Evolutionary conservation across 345 rosid species (phyloP), one percentile per base, ranked within the genome.

Genomic region (Pseudoturritis turrita): DNA sequence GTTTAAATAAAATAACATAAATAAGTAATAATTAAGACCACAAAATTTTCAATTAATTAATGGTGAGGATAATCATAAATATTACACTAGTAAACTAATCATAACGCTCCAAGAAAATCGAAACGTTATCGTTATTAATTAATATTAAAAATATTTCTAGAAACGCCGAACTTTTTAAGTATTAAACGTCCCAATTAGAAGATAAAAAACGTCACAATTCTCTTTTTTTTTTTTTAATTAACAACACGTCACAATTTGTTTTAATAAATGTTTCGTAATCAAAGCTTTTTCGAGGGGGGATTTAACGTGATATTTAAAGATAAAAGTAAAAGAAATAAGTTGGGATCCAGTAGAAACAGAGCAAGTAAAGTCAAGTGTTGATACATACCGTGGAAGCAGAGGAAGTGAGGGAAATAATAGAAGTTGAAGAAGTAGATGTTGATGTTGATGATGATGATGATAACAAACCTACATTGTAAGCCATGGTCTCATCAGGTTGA

Each of bases 401-500:
- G 60, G 96, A 89, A 39, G 96, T 74, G 52, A 89, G 82, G 46
- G 93, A 89, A 72, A 89, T 72, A 50, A 72, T 58, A 88, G 74
- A 61, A 31, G 68, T 77, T 1, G 96, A 71, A 55, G 76, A 52
- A 54, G 64, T 63, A 36, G 96, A 78, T 2, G 97, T 21, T 52
- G 78, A 50, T 13, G 68, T 7, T 14, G 90, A 47, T 12, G 90
- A 80, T 14, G 85, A 29, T 15, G 79, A 64, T 21, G 78, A 72
- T 9, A 88, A 62, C 65, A 77, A 74, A 17, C 83, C 83, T 7
- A 91, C 93, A 81, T 87, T 95, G 79, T 95, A 95, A 75, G 86
- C 83, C 91, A 89, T 86, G 9, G 85, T 87, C 50, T 90, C 89
- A 76, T 95, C 91, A 28, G 97, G 96, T 59, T 86, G 90, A 64